phyloP scores from a whole-genome alignment of 306 rosid genomes.

The Quercus mongolica region DNA sequence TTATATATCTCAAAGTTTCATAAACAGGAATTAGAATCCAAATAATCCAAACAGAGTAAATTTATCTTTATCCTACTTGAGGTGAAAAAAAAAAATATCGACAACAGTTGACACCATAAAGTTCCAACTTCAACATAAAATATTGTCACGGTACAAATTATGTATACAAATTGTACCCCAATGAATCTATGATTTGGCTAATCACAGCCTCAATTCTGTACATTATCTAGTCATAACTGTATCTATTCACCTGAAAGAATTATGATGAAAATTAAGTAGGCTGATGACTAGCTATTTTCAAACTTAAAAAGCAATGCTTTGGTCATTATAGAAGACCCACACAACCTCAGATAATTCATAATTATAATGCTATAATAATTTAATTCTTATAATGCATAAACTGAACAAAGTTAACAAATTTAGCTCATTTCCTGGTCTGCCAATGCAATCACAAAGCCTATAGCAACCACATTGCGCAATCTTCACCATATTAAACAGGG shows the following conservation, averaged over 20 bases:
- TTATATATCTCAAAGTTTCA: neutral
- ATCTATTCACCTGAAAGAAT: neutral
- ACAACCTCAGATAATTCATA: too few relatives aligned
- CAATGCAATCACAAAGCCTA: neutral
- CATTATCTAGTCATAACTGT: neutral
- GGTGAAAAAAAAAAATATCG: neutral
- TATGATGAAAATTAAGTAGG: neutral
- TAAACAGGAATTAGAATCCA: neutral
- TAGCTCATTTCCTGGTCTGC: neutral
- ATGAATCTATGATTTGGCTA: neutral
- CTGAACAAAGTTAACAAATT: neutral
- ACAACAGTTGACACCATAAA: neutral
- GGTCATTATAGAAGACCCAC: too few relatives aligned
- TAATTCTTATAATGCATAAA: too few relatives aligned
- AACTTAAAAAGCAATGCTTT: too few relatives aligned
- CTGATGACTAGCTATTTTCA: neutral
- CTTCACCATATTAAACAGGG: conserved; percentile 9
- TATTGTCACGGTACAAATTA: neutral
- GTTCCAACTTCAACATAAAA: neutral
- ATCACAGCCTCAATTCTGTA: neutral
- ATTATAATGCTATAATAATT: too few relatives aligned
- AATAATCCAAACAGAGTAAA: neutral
- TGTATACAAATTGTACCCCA: neutral
- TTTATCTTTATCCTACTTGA: neutral
- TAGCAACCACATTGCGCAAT: neutral